Evolutionary conservation across 345 rosid genomes (phyloP).

Genomic region (Hibiscus mutabilis): DNA sequence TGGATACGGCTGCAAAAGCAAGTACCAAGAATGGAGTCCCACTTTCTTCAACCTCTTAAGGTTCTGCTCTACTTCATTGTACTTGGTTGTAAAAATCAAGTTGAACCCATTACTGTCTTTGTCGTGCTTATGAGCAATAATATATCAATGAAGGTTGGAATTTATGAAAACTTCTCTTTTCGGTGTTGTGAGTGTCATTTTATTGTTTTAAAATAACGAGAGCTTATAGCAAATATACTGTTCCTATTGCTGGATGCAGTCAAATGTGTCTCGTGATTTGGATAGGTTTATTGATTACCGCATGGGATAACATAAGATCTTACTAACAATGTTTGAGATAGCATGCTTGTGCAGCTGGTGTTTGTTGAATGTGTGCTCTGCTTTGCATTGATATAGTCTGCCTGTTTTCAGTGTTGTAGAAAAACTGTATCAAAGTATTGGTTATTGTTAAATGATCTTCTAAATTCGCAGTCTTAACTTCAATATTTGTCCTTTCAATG

Average conservation of each 20-base stretch:
- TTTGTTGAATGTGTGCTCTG: too few relatives aligned
- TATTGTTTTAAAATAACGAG: background rate
- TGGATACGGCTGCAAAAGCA: background rate
- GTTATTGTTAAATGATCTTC: too few relatives aligned
- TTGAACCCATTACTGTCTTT: background rate
- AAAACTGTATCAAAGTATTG: too few relatives aligned
- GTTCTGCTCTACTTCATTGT: background rate
- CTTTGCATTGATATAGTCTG: too few relatives aligned
- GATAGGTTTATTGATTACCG: background rate
- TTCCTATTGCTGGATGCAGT: background rate
- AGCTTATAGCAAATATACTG: background rate
- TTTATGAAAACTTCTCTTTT: background rate
- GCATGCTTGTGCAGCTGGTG: too few relatives aligned
- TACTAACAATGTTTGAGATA: background rate
- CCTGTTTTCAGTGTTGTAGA: too few relatives aligned
- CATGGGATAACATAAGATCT: background rate
- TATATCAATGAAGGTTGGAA: background rate
- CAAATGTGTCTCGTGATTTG: background rate
- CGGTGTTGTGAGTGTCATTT: background rate
- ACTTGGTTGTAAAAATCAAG: background rate
- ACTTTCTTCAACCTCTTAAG: slow-evolving; percentile 2
- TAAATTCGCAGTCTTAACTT: too few relatives aligned
- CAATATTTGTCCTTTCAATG: too few relatives aligned
- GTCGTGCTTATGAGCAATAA: background rate
- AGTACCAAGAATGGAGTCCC: background rate